Evolutionary conservation across 2,329 filamentous ascomycete species (phyloP), one percentile per base, ranked within the genome.

Genomic region (Trichophaea hybrida): DNA sequence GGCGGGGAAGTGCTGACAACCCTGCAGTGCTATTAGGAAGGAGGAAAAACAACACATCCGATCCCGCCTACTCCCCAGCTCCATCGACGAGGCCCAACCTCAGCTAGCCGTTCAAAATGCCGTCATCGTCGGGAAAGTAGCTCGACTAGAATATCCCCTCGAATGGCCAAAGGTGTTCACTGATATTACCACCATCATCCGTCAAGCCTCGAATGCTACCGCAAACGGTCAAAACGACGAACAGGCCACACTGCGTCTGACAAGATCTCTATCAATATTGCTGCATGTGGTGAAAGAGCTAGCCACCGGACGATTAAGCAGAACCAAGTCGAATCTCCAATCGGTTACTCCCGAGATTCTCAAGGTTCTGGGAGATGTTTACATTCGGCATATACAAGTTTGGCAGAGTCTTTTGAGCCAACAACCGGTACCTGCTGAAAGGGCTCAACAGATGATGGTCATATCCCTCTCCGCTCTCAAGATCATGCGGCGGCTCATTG

Each of bases 221-320:
- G 34, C 58, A 40, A 50, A 49, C 38, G 51, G 57, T 57, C 74
- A 78, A 60, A 76, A 77, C 6, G 81, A 83, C 65, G 80, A 81
- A 48, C 38, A 55, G 52, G 56, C 61, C 33, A 44, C 60, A 3
- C 69, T 84, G 10, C 82, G 85, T 58, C 79, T 95, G 2, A 77
- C 81, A 31, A 83, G 89, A 52, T 79, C 82, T 6, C 77, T 97
- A 48, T 77, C 88, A 56, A 82, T 94, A 10, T 75, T 96, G 8
- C 76, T 97, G 12, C 85, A 91, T 52, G 82, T 95, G 33, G 83
- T 94, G 69, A 98, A 97, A 73, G 93, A 97, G 71, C 76, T 97
- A 5, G 83, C 86, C 0, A 90, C 86, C 0, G 90, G 86, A 1
- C 79, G 88, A 48, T 73, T 97, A 52, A 79, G 83, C 59, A 81